These are phyloP conservation scores for Fraxinus greggii DNA, from an alignment of 305 asterid genomes.

Conservation along the genomic window DNA sequence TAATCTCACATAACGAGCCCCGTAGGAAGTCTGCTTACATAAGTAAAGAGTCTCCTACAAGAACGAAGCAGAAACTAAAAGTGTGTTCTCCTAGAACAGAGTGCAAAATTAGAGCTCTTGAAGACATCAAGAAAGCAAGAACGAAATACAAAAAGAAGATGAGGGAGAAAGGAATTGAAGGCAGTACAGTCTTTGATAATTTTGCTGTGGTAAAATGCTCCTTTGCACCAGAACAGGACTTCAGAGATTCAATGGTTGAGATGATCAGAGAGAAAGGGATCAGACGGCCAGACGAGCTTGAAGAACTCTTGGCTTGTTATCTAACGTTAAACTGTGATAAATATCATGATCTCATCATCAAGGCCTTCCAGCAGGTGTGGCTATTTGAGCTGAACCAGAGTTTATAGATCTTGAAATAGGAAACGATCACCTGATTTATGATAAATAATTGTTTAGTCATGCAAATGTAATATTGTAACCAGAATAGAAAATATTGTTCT, in stretches of 20 bases:
- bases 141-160: slow-evolving; percentile 31
- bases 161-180: slow-evolving; percentile 13
- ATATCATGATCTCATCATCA: slow-evolving; percentile 44
- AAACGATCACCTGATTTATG: background rate
- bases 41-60: slow-evolving; percentile 29
- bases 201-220: slow-evolving; percentile 45
- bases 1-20: slow-evolving; percentile 24
- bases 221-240: slow-evolving; percentile 37
- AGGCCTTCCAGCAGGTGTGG: slow-evolving; percentile 51
- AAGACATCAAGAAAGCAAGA: slow-evolving; percentile 56
- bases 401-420: background rate
- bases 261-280: slow-evolving; percentile 46
- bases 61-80: slow-evolving; percentile 34
- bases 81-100: slow-evolving; percentile 48
- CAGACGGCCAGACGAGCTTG: slow-evolving; percentile 39
- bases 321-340: slow-evolving; percentile 42
- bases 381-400: slow-evolving; percentile 32
- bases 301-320: slow-evolving; percentile 51
- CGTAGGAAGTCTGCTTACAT: slow-evolving; percentile 31
- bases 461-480: background rate
- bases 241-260: slow-evolving; percentile 51
- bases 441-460: background rate
- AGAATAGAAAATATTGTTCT: background rate
- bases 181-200: slow-evolving; percentile 33
- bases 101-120: slow-evolving; percentile 56